Percentiles rank a stretch among this genome's conserved stretches.
These are phyloP conservation scores for Agrocybe praecox DNA, from an alignment of 768 basidiomycete species.

Conservation along the genomic window DNA sequence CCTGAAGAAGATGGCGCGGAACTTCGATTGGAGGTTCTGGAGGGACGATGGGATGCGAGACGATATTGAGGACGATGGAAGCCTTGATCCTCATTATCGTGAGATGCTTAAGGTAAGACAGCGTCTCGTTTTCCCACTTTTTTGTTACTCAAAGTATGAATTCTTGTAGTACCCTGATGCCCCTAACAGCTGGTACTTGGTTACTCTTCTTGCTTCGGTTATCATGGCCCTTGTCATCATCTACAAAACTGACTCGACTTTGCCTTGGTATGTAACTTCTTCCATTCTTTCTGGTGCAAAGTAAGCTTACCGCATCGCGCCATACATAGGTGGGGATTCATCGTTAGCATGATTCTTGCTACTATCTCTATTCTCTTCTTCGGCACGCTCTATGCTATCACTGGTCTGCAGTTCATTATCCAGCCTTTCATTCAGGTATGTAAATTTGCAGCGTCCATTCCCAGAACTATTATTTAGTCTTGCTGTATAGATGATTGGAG, in stretches of 20 bases:
- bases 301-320: not conserved
- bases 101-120: conserved; percentile 48
- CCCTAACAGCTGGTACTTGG: conserved; percentile 58
- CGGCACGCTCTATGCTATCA: conserved; percentile 46
- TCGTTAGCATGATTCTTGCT: conserved; percentile 44
- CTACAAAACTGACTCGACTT: conserved; percentile 47
- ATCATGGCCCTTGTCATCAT: conserved; percentile 43
- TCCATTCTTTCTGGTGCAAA: not conserved
- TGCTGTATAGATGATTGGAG: conserved; percentile 57
- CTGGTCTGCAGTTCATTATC: conserved; percentile 45
- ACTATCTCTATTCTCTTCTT: conserved; percentile 49
- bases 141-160: not conserved
- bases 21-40: conserved; percentile 46
- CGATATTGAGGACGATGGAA: conserved; percentile 24
- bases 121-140: not conserved
- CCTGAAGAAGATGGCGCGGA: conserved; percentile 31
- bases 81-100: conserved; percentile 51
- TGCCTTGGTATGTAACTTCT: conserved; percentile 42
- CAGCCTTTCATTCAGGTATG: conserved; percentile 54
- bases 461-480: conserved; percentile 27
- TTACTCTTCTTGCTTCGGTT: conserved; percentile 43
- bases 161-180: conserved; percentile 49
- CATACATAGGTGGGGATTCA: conserved; percentile 50
- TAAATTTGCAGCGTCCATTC: conserved; percentile 10
- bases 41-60: conserved; percentile 39